These are phyloP conservation scores for Neonectria sp. DNA, from an alignment of 2,329 filamentous ascomycete genomes.

Conservation along the genomic window DNA sequence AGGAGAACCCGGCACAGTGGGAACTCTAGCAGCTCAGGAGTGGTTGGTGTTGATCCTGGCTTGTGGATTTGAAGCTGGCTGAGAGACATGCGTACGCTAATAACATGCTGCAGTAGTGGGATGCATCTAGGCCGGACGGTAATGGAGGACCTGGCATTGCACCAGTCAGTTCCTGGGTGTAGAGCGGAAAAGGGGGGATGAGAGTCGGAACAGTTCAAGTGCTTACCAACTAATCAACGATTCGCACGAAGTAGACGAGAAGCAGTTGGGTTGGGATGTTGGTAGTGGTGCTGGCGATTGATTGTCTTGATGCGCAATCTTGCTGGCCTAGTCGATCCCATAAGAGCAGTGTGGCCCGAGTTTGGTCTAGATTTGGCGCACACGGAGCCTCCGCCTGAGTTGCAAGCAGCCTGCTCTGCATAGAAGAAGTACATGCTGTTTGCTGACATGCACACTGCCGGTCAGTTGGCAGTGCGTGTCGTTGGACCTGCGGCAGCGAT, in stretches of 20 bases:
- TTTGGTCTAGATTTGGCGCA: conserved; percentile 37
- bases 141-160: conserved; percentile 36
- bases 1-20: conserved; percentile 17
- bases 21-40: conserved; percentile 22
- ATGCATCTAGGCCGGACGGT: conserved; percentile 39
- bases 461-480: conserved; percentile 13
- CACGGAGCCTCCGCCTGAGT: conserved; percentile 25
- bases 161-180: conserved; percentile 24
- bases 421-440: conserved; percentile 13
- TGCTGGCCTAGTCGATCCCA: conserved; percentile 24
- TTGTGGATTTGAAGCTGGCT: conserved; percentile 35
- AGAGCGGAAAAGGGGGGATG: conserved; percentile 37
- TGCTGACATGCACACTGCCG: conserved; percentile 21
- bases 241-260: not conserved
- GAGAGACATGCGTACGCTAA: conserved; percentile 42
- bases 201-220: conserved; percentile 20
- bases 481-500: conserved; percentile 4
- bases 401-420: conserved; percentile 14
- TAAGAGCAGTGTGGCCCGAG: conserved; percentile 33
- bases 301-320: conserved; percentile 15
- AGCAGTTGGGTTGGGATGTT: conserved; percentile 24
- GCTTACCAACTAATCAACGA: not conserved
- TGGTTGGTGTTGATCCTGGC: conserved; percentile 32
- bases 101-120: conserved; percentile 44
- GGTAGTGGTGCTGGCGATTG: conserved; percentile 22